These are phyloP conservation scores for Elsinoe arachidis DNA, from an alignment of 2,329 filamentous ascomycete species.

Conservation along the genomic window DNA sequence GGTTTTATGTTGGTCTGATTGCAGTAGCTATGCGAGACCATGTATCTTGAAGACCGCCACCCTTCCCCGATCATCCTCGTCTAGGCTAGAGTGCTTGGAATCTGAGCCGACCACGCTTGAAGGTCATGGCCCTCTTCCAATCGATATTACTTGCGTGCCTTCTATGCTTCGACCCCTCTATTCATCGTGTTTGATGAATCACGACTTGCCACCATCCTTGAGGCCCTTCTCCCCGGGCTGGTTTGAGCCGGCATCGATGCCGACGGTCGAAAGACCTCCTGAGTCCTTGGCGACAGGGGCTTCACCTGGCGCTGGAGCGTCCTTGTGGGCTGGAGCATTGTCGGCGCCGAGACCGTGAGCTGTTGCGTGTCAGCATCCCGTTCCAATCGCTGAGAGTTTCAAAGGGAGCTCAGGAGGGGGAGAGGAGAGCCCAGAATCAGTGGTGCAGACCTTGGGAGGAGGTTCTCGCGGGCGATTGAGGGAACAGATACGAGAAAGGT, in stretches of 20 bases:
- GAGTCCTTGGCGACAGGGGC: constrained; percentile 30
- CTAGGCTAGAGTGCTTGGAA: no score
- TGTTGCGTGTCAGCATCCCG: background rate
- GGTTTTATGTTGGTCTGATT: no score
- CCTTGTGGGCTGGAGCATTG: constrained; percentile 26
- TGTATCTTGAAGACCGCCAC: no score
- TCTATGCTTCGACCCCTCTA: background rate
- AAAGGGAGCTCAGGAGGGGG: background rate
- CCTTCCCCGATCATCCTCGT: no score
- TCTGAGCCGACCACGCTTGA: no score
- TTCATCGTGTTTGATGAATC: background rate
- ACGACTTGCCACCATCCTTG: constrained; percentile 17
- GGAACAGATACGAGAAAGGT: background rate
- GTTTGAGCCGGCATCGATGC: constrained; percentile 24
- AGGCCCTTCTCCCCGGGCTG: constrained; percentile 30
- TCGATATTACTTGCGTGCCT: background rate
- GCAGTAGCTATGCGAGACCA: no score
- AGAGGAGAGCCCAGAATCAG: background rate
- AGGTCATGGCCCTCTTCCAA: background rate
- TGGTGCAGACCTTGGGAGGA: background rate
- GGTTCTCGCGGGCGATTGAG: background rate
- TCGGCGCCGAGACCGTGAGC: constrained; percentile 26
- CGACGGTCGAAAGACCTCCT: constrained; percentile 23
- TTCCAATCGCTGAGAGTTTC: no score
- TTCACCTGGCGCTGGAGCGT: constrained; percentile 23